phyloP scores from a whole-genome alignment of 345 rosid genomes.

The Citrus unshiu region DNA sequence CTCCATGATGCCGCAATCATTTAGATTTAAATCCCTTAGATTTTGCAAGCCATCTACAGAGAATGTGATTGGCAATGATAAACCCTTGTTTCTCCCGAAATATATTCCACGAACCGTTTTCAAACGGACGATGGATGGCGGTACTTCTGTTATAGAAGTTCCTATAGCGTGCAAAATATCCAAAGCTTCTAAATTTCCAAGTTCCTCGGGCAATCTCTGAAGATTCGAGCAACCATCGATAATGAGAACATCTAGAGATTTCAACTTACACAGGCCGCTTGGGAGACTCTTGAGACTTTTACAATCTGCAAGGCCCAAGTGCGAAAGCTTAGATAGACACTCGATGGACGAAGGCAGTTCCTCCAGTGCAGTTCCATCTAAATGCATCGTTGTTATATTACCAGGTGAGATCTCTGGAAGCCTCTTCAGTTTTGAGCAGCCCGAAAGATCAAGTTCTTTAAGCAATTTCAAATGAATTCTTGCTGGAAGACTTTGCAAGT shows the following conservation, averaged over 20 bases:
- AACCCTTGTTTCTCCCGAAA: too few species aligned
- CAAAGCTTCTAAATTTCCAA: not conserved
- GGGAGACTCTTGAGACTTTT: conserved; percentile 21
- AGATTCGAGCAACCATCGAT: not conserved
- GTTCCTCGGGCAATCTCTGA: not conserved
- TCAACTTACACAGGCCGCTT: conserved; percentile 18
- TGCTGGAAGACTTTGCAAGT: conserved; percentile 8
- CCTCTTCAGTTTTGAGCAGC: too few species aligned
- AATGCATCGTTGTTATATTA: conserved; percentile 4
- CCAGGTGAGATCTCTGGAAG: conserved; percentile 3
- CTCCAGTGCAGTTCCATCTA: conserved; percentile 26
- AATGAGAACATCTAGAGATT: conserved; percentile 14
- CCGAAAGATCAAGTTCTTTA: too few species aligned
- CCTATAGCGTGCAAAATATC: not conserved
- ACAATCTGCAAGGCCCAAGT: conserved; percentile 22
- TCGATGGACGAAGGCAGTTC: conserved; percentile 27
- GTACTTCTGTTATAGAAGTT: conserved; percentile 14
- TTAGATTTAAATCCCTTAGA: not conserved
- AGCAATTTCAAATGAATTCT: too few species aligned
- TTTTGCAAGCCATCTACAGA: not conserved
- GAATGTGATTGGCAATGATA: too few species aligned
- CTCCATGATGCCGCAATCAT: not conserved
- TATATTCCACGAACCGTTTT: too few species aligned
- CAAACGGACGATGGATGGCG: not conserved
- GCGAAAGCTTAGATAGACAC: conserved; percentile 10